Base-by-base conservation (phyloP, 2,329 filamentous ascomycete genomes). In the Fusarium dimerum region DNA sequence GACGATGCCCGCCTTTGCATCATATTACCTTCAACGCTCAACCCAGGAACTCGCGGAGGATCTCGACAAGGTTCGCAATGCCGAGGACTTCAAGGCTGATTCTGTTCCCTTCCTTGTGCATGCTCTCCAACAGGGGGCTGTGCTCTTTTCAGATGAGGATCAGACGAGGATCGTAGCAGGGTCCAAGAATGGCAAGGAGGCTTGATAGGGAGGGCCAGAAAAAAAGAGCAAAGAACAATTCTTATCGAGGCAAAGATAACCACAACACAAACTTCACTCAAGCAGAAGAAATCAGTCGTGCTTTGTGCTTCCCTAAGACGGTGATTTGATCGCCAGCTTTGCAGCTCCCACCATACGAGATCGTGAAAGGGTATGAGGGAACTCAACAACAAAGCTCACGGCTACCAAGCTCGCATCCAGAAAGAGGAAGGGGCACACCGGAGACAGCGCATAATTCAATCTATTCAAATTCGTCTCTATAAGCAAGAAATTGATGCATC, bases 1-100 rank as follows among this genome's bases (percentile, higher is more conserved):
- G 34, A 40, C 48, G n/a, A 56, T 63, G 12, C 40, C 66, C 42
- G 73, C 76, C 20, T 90, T 90, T 71, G 76, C 79, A 9, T 75
- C 83, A 10, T 87, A 84, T 68, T 91, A 91, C 68, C 80, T 92
- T 43, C 84, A 87, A 62, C 84, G 82, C 53, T 76, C 85, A 6
- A 89, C 88, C 1, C 75, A 78, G 46, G 88, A 92, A 67, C 84
- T 92, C 50, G 83, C 85, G 12, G 86, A 90, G 60, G 89, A 92
- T 67, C 78, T 92, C 38, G 85, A 90, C 72, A 84, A 84, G 68
- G 76, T 91, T 55, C 83, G 88, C 58, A 70, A 64, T 8, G 86
- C 88, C 10, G 82, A 84, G 61, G 89, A 92, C 71, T 92, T 91
- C 73, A 85, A 83, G 66, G 75, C 76, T 52, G 83, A 84, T 47